Base-by-base conservation (phyloP, 2,329 filamentous ascomycete genomes). In the Trichophyton schoenleinii region DNA sequence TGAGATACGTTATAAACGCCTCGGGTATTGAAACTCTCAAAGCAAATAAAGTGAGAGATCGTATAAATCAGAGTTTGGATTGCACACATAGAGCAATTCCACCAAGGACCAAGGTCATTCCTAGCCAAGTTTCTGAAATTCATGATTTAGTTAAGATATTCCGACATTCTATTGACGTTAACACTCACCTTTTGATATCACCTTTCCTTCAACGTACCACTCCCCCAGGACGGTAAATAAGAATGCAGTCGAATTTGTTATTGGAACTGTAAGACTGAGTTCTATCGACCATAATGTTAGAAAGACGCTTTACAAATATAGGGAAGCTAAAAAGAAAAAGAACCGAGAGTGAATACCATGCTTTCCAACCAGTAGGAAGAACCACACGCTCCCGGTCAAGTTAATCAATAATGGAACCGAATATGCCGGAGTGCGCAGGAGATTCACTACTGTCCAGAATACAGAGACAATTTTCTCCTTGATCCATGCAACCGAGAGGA, bases 141-240 rank as follows among this genome's bases (percentile, higher is more conserved):
- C 38, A 31, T 58, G 25, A 15, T 31, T 31, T 7, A 52, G 46
- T 52, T 3, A 1, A 46, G 38, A 11, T 48, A 48, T 46, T 9
- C 20, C 3, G 1, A 11, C 6, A 31, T 28, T 13, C 22, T 3
- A 22, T 9, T 55, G 8, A 31, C 46, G 7, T 6, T 44, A 58
- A 15, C 15, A 75, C 81, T 69, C 77, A 91, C 89, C 84, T 79
- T 84, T 82, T 67, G 86, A 88, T 64, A 97, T 95, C 1, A 91
- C 87, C 73, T 96, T 97, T 63, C 85, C 85, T 69, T 96, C 92
- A 0, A 92, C 90, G 79, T 87, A 95, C 91, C 91, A 97, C 68
- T 97, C 92, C 0, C 91, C 92, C 11, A 96, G 70, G 1, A 96
- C 91, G 0, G 92, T 97, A 70, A 96, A 97, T n/a, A 97, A 75